These are phyloP conservation scores for Fusarium domesticum DNA, from an alignment of 2,329 filamentous ascomycete genomes.

Conservation along the genomic window DNA sequence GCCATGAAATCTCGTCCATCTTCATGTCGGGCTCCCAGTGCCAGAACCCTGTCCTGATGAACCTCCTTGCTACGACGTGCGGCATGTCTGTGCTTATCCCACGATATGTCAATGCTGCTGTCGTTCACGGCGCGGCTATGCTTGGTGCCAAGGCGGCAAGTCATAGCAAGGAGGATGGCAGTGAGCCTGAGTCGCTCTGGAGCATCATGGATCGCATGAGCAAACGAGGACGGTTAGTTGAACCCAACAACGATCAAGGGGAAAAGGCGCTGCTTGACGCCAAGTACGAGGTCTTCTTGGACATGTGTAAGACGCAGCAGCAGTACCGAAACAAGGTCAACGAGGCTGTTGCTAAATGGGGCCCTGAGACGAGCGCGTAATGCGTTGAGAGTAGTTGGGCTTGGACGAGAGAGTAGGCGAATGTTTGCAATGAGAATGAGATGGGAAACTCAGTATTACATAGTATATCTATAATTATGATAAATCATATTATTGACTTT, in stretches of 20 bases:
- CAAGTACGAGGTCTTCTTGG: slow-evolving; percentile 95
- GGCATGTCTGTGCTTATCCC: slow-evolving; percentile 92
- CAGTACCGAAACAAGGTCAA: slow-evolving; percentile 78
- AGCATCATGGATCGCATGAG: slow-evolving; percentile 97
- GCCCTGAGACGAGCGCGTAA: slow-evolving; percentile 29
- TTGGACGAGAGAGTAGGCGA: background rate
- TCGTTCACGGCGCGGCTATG: slow-evolving; percentile 98
- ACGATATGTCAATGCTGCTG: slow-evolving; percentile 88
- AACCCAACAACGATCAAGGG: slow-evolving; percentile 66
- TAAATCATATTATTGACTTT: too few relatives aligned
- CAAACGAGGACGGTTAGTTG: slow-evolving; percentile 82
- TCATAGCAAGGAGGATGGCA: slow-evolving; percentile 60
- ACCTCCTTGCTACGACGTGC: slow-evolving; percentile 85
- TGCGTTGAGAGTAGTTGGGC: background rate
- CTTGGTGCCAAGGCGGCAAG: slow-evolving; percentile 95
- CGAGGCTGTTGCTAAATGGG: slow-evolving; percentile 47
- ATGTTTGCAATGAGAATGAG: too few relatives aligned
- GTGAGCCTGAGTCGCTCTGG: slow-evolving; percentile 85
- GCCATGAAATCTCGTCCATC: slow-evolving; percentile 84
- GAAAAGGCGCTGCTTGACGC: slow-evolving; percentile 78
- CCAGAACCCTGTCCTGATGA: slow-evolving; percentile 91
- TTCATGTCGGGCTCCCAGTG: slow-evolving; percentile 99
- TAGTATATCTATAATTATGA: too few relatives aligned
- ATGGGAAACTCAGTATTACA: too few relatives aligned
- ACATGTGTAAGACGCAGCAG: slow-evolving; percentile 85